Conservation (phyloP, 2,329 filamentous ascomycete genomes). For the Phaeosphaeriaceae sp. region DNA sequence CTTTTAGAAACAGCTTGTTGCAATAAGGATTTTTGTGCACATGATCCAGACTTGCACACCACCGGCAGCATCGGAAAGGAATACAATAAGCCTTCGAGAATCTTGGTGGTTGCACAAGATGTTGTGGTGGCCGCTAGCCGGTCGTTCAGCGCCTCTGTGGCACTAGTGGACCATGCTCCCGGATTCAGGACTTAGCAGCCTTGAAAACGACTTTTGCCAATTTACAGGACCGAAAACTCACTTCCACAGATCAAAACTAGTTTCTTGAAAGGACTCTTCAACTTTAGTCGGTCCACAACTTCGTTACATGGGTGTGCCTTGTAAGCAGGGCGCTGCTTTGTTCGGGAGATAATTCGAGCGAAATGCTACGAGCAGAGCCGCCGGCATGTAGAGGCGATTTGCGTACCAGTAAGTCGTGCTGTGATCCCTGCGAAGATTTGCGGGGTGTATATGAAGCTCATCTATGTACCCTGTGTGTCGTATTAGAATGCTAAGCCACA, state of each 20-base stretch:
- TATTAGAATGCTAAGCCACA: slow-evolving; percentile 12
- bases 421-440: slow-evolving; percentile 20
- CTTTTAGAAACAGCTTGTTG: neutral
- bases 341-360: neutral
- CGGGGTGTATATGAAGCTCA: slow-evolving; percentile 23
- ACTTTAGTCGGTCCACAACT: neutral
- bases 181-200: slow-evolving; percentile 1
- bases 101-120: neutral
- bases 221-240: no score
- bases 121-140: neutral
- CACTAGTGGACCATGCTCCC: neutral
- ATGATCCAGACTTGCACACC: neutral
- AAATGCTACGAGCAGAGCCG: slow-evolving; percentile 18
- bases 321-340: neutral
- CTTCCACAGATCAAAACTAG: neutral
- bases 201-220: neutral
- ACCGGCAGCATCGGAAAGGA: neutral
- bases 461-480: slow-evolving; percentile 14
- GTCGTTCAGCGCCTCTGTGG: neutral
- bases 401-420: slow-evolving; percentile 10
- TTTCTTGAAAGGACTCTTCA: no score
- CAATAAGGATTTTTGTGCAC: neutral
- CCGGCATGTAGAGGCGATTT: slow-evolving; percentile 24
- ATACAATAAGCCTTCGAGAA: neutral
- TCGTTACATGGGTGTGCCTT: neutral